Percentiles rank a stretch among this genome's conserved stretches.
These are phyloP conservation scores for Conidiobolus incongruus DNA, from an alignment of 371 early-diverging fungal species.

Conservation along the genomic window DNA sequence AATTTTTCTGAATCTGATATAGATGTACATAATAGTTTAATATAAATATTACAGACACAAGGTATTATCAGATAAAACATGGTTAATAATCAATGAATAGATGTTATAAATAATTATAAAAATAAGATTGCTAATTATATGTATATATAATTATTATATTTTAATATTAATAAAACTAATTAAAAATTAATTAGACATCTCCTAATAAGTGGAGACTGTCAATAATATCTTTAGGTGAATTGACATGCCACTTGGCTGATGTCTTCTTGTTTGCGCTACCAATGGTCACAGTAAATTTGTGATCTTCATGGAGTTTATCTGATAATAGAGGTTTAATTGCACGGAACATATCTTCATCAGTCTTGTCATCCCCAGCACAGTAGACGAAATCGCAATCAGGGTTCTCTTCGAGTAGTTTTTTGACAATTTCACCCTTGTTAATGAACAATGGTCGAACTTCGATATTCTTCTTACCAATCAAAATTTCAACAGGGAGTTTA, in stretches of 20 bases:
- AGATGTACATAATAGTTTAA: too few relatives aligned
- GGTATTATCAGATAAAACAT: too few relatives aligned
- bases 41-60: too few relatives aligned
- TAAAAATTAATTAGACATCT: too few relatives aligned
- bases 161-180: too few relatives aligned
- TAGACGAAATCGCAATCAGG: conserved; percentile 67
- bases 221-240: conserved; percentile 7
- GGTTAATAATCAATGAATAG: too few relatives aligned
- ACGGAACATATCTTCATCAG: conserved; percentile 92
- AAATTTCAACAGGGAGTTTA: conserved; percentile 78
- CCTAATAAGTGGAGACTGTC: background rate
- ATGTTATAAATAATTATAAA: too few relatives aligned
- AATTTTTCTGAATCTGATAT: too few relatives aligned
- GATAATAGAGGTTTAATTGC: conserved; percentile 29
- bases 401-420: conserved; percentile 31
- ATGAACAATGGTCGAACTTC: conserved; percentile 64
- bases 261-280: conserved; percentile 61
- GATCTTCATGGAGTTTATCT: conserved; percentile 8
- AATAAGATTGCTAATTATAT: too few relatives aligned
- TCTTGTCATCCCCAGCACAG: conserved; percentile 90
- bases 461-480: conserved; percentile 89
- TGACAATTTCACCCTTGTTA: conserved; percentile 86
- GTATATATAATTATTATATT: too few relatives aligned
- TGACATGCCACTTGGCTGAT: conserved; percentile 43
- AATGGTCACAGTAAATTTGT: conserved; percentile 37